Evolutionary conservation across 106 monocot genomes (phyloP).

Genomic region (Dendrobium huoshanense): DNA sequence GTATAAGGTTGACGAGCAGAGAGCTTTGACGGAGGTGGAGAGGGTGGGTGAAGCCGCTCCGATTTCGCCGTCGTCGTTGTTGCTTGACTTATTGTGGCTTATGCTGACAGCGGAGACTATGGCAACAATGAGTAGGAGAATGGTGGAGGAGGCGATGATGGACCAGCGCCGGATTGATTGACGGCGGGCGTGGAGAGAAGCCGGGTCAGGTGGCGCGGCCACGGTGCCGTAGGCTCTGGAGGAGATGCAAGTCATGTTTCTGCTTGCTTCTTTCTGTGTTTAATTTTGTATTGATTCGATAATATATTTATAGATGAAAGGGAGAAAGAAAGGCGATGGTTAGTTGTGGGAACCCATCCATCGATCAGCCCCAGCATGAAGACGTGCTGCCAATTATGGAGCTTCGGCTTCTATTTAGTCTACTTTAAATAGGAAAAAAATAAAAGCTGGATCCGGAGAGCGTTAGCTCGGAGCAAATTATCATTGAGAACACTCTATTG

Average conservation of each 20-base stretch:
- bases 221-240: neutral
- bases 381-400: neutral
- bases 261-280: neutral
- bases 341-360: neutral
- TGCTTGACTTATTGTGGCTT: neutral
- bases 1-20: constrained; percentile 4
- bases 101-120: neutral
- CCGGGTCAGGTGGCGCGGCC: neutral
- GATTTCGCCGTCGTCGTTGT: neutral
- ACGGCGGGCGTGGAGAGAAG: constrained; percentile 3
- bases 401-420: neutral
- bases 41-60: neutral
- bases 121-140: constrained; percentile 2
- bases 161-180: constrained; percentile 6
- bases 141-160: constrained; percentile 12
- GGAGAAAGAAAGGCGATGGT: neutral
- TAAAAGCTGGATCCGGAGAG: no score
- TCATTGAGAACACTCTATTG: no score
- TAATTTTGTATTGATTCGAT: neutral
- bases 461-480: no score
- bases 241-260: neutral
- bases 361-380: neutral
- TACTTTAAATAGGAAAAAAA: neutral
- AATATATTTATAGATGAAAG: neutral
- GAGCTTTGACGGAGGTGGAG: constrained; percentile 13